A percentile compares a stretch with the other conserved stretches of the same genome.
Conservation (phyloP, 768 basidiomycete genomes). For the Boletellus emodensis region DNA sequence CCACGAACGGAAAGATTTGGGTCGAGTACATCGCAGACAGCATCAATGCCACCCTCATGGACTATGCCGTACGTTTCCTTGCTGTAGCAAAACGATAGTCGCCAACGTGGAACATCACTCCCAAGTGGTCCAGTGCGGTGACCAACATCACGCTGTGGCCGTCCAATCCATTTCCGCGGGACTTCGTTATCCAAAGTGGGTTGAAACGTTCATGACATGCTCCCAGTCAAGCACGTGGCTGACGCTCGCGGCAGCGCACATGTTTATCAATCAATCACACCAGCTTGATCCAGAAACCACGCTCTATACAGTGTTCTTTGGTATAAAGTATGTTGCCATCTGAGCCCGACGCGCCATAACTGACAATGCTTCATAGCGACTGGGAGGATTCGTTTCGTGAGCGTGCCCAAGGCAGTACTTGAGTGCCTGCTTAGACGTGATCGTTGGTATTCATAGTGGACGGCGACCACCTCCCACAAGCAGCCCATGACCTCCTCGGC, state of each 20-base stretch:
- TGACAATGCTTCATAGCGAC: slow-evolving; percentile 32
- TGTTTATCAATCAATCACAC: slow-evolving; percentile 44
- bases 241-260: slow-evolving; percentile 30
- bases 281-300: slow-evolving; percentile 44
- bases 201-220: not conserved
- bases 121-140: slow-evolving; percentile 39
- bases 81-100: not conserved
- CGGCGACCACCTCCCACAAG: slow-evolving; percentile 44
- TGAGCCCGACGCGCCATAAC: not conserved
- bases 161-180: slow-evolving; percentile 42
- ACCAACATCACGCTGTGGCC: slow-evolving; percentile 50
- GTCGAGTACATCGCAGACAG: slow-evolving; percentile 42
- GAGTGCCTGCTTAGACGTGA: not conserved
- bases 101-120: not conserved
- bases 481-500: slow-evolving; percentile 39
- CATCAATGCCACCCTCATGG: slow-evolving; percentile 40
- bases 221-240: not conserved
- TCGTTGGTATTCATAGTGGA: slow-evolving; percentile 29
- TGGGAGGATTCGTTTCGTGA: slow-evolving; percentile 41
- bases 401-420: not conserved
- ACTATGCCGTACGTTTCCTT: slow-evolving; percentile 43
- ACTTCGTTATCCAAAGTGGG: slow-evolving; percentile 48
- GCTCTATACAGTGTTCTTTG: slow-evolving; percentile 50
- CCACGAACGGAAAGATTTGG: slow-evolving; percentile 51
- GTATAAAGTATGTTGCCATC: slow-evolving; percentile 43